Evolutionary conservation across 2,329 filamentous ascomycete species (phyloP).

Genomic region (Fusarium drepaniforme): DNA sequence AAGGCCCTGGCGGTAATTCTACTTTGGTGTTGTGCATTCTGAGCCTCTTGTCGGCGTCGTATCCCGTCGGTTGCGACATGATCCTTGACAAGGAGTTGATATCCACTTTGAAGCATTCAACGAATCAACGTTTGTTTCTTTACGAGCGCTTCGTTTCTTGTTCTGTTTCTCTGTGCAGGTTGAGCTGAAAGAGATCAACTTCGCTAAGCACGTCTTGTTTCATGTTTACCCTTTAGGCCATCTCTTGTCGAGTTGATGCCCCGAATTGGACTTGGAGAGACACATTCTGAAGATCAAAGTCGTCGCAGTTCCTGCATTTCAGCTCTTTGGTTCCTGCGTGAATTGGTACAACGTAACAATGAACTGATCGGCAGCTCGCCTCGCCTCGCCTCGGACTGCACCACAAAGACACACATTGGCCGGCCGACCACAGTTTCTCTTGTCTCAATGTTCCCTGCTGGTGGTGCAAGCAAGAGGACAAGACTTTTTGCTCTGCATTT

Average conservation of each 20-base stretch:
- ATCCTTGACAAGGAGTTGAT: neutral
- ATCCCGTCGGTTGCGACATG: neutral
- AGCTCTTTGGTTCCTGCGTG: neutral
- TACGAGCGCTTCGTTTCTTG: neutral
- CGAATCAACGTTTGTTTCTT: neutral
- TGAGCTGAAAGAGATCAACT: neutral
- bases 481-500: neutral
- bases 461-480: neutral
- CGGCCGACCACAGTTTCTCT: neutral
- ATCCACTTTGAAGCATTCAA: neutral
- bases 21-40: neutral
- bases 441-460: neutral
- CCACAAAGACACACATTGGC: neutral
- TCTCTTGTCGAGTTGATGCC: neutral
- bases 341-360: conserved; percentile 1
- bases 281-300: neutral
- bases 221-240: neutral
- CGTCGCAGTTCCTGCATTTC: neutral
- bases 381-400: neutral
- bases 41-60: neutral
- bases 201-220: neutral
- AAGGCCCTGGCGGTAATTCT: neutral
- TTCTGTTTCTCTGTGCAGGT: neutral
- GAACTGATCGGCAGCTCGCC: neutral
- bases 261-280: neutral